These are phyloP conservation scores for Tricholoma matsutake DNA, from an alignment of 768 basidiomycete species.

Conservation along the genomic window DNA sequence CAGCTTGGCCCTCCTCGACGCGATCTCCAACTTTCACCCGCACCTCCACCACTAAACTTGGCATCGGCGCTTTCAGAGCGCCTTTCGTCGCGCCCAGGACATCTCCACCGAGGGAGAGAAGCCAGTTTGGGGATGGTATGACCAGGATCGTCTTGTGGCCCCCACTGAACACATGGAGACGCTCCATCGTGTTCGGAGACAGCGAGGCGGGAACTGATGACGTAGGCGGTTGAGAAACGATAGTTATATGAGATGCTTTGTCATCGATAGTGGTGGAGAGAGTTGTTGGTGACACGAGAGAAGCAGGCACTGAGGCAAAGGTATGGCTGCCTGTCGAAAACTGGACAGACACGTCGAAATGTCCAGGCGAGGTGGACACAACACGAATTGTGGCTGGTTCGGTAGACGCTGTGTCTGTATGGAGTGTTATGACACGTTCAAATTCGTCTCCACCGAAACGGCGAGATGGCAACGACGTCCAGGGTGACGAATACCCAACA, in stretches of 20 bases:
- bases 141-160: constrained; percentile 65
- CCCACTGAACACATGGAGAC: constrained; percentile 69
- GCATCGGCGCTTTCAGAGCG: constrained; percentile 82
- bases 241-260: constrained; percentile 53
- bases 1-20: constrained; percentile 77
- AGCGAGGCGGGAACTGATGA: constrained; percentile 51
- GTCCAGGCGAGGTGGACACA: constrained; percentile 34
- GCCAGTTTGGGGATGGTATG: constrained; percentile 69
- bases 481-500: constrained; percentile 46
- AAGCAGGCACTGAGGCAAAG: constrained; percentile 54
- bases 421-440: constrained; percentile 59
- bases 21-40: constrained; percentile 71
- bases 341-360: constrained; percentile 53
- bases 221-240: constrained; percentile 68
- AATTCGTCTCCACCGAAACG: constrained; percentile 77
- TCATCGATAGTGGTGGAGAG: constrained; percentile 53
- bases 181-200: constrained; percentile 59
- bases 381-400: constrained; percentile 41
- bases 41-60: constrained; percentile 90
- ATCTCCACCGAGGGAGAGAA: constrained; percentile 63
- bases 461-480: constrained; percentile 66
- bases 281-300: constrained; percentile 49
- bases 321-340: constrained; percentile 26
- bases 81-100: constrained; percentile 54
- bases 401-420: constrained; percentile 47